Evolutionary conservation across 1,139 yeast species (phyloP).

Genomic region (Saccharomyces hybrid): DNA sequence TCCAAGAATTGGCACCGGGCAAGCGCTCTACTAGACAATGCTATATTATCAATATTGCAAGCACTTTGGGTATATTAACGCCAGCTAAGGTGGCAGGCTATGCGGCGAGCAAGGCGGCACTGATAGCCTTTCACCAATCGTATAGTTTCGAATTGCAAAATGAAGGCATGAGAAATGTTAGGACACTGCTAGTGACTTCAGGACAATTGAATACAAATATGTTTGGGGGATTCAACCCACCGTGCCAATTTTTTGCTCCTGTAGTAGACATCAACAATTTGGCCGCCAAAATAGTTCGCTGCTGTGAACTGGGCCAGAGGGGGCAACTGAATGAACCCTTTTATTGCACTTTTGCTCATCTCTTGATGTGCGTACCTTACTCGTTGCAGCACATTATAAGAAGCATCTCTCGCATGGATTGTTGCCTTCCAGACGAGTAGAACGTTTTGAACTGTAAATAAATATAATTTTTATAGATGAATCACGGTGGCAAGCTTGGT

Average conservation of each 20-base stretch:
- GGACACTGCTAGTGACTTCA: slow-evolving; percentile 49
- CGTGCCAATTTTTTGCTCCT: slow-evolving; percentile 60
- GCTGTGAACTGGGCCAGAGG: slow-evolving; percentile 40
- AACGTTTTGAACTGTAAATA: no score
- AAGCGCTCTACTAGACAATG: slow-evolving; percentile 29
- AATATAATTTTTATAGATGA: neutral
- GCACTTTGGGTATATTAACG: slow-evolving; percentile 63
- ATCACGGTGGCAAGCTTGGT: neutral
- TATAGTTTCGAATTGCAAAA: slow-evolving; percentile 43
- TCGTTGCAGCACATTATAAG: slow-evolving; percentile 41
- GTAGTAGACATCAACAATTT: slow-evolving; percentile 39
- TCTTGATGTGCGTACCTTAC: slow-evolving; percentile 47
- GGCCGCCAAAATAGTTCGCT: slow-evolving; percentile 39
- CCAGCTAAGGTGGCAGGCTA: slow-evolving; percentile 61
- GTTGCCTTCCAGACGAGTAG: slow-evolving; percentile 24
- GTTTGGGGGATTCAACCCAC: slow-evolving; percentile 56
- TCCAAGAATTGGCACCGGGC: slow-evolving; percentile 36
- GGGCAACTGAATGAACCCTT: slow-evolving; percentile 53
- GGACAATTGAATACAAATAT: slow-evolving; percentile 60
- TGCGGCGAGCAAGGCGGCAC: slow-evolving; percentile 60
- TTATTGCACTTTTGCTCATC: slow-evolving; percentile 52
- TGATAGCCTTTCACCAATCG: slow-evolving; percentile 53
- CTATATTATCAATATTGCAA: slow-evolving; percentile 57
- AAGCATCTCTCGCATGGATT: slow-evolving; percentile 33
- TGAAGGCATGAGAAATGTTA: slow-evolving; percentile 25